Evolutionary conservation across 768 basidiomycete species (phyloP).

Genomic region (Pleurotus pulmonarius): DNA sequence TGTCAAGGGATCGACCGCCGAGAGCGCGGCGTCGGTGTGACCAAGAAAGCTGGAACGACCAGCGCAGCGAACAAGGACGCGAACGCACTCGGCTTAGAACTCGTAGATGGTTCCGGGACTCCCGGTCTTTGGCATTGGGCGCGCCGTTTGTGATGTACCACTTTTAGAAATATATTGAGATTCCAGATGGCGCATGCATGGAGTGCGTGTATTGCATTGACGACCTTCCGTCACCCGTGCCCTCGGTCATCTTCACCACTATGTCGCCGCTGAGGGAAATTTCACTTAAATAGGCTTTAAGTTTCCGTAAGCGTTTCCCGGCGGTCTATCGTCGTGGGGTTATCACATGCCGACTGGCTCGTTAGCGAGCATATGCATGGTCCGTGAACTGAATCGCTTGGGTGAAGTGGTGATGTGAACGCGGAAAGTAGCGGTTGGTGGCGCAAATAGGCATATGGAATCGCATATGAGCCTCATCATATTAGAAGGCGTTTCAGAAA

Average conservation of each 20-base stretch:
- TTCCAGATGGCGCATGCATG: too few species aligned
- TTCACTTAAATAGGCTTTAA: constrained; percentile 3
- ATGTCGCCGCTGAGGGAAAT: background rate
- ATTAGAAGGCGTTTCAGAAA: constrained; percentile 6
- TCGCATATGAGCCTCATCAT: background rate
- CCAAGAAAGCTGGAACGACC: too few species aligned
- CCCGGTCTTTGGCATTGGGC: too few species aligned
- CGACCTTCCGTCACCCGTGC: too few species aligned
- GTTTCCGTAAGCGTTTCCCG: background rate
- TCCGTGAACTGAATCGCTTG: constrained; percentile 1
- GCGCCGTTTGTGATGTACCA: too few species aligned
- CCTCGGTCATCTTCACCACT: background rate
- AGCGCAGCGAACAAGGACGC: too few species aligned
- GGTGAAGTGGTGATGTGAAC: background rate
- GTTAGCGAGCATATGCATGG: background rate
- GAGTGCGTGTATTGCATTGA: too few species aligned
- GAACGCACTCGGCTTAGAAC: too few species aligned
- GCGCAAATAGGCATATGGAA: constrained; percentile 5
- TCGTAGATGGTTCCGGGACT: too few species aligned
- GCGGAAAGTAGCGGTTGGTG: constrained; percentile 6
- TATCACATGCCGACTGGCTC: background rate
- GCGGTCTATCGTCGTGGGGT: background rate
- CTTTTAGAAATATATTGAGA: too few species aligned
- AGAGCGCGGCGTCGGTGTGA: too few species aligned
- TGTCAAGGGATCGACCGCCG: too few species aligned